phyloP scores from a whole-genome alignment of 164 flowering plant species.

The Macadamia integrifolia region DNA sequence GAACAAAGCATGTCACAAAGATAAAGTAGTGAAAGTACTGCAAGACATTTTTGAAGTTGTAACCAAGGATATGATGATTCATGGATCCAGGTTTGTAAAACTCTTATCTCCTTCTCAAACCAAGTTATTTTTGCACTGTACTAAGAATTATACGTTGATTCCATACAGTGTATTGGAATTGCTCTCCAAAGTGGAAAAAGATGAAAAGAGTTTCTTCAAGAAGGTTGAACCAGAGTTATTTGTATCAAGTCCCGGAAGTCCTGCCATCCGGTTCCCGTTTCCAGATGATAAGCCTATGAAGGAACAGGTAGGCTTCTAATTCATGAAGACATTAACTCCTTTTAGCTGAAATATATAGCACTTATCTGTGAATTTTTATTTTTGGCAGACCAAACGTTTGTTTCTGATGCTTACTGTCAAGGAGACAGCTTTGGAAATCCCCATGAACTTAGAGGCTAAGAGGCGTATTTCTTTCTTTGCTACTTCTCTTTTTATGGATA shows the following conservation, averaged over 20 bases:
- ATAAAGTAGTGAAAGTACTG: constrained; percentile 56
- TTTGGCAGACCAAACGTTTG: constrained; percentile 68
- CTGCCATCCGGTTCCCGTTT: constrained; percentile 59
- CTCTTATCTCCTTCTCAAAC: neutral
- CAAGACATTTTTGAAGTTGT: constrained; percentile 85
- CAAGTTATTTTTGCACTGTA: neutral
- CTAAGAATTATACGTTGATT: neutral
- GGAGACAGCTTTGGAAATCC: constrained; percentile 82
- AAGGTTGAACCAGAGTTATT: constrained; percentile 49
- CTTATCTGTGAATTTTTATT: constrained; percentile 7
- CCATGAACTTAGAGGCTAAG: constrained; percentile 81
- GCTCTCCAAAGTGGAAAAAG: constrained; percentile 33
- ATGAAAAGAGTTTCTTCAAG: constrained; percentile 21
- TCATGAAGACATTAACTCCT: neutral
- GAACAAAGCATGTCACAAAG: constrained; percentile 43
- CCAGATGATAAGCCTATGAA: constrained; percentile 47
- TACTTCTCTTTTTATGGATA: constrained; percentile 84
- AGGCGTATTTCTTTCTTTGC: constrained; percentile 89
- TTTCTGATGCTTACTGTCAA: constrained; percentile 71
- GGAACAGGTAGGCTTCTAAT: constrained; percentile 45
- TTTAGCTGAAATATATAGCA: neutral
- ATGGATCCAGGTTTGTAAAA: constrained; percentile 56
- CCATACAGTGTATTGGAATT: constrained; percentile 48
- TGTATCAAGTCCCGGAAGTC: constrained; percentile 26
- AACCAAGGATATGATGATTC: constrained; percentile 61